These are phyloP conservation scores for Thecaphora thlaspeos DNA, from an alignment of 1,284 basidiomycete species.

Conservation along the genomic window DNA sequence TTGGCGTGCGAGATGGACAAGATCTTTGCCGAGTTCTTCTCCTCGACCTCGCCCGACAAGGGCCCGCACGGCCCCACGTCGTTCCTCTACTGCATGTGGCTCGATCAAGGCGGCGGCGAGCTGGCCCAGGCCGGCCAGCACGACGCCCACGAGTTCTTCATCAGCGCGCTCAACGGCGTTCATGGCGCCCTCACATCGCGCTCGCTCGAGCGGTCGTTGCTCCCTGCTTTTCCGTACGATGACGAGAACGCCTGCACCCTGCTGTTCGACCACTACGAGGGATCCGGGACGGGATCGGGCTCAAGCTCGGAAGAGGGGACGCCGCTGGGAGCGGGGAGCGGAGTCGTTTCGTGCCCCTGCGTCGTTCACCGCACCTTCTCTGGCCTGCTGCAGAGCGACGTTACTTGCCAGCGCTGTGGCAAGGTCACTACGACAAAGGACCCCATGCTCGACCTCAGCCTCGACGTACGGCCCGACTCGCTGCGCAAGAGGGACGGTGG, in stretches of 20 bases:
- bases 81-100: conserved; percentile 84
- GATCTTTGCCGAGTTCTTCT: conserved; percentile 70
- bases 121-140: conserved; percentile 89
- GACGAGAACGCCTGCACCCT: conserved; percentile 23
- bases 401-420: conserved; percentile 75
- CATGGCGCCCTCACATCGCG: conserved; percentile 43
- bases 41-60: conserved; percentile 54
- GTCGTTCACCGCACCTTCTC: conserved; percentile 88
- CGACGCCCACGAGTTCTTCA: conserved; percentile 75
- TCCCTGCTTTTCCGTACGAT: conserved; percentile 36
- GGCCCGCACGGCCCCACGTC: conserved; percentile 74
- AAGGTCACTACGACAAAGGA: conserved; percentile 78
- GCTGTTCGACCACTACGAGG: conserved; percentile 40
- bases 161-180: conserved; percentile 52
- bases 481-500: conserved; percentile 12
- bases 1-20: conserved; percentile 93
- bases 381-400: conserved; percentile 82
- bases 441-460: conserved; percentile 85
- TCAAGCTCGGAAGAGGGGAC: conserved; percentile 29
- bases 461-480: conserved; percentile 66
- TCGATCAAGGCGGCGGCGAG: conserved; percentile 68
- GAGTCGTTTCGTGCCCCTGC: conserved; percentile 69
- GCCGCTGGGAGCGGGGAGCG: conserved; percentile 9
- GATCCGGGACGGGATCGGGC: conserved; percentile 13
- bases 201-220: conserved; percentile 25